Evolutionary conservation across 225 moss, liverwort and hornwort genomes (phyloP).

Genomic region (Marchantia paleacea): DNA sequence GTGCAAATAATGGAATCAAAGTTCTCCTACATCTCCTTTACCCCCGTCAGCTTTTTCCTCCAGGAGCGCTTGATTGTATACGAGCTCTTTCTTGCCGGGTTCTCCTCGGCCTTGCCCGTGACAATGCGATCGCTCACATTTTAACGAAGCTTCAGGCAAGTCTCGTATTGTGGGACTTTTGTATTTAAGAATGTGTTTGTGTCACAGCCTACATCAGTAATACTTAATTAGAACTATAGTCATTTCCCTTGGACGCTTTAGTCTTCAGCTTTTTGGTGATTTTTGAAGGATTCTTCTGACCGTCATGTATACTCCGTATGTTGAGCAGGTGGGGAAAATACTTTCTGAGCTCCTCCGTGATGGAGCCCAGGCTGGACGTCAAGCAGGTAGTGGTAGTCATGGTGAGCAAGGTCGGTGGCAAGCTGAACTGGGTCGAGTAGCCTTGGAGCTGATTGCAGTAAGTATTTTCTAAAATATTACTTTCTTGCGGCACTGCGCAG

Average conservation of each 20-base stretch:
- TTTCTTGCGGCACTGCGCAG: no score
- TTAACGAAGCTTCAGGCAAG: slow-evolving; percentile 94
- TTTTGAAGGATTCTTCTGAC: background rate
- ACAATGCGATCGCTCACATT: slow-evolving; percentile 95
- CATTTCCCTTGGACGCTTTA: background rate
- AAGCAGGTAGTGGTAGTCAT: slow-evolving; percentile 70
- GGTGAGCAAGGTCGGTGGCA: slow-evolving; percentile 99
- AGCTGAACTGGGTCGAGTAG: slow-evolving; percentile 94
- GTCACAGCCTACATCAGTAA: no score
- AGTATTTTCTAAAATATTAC: slow-evolving; percentile 4
- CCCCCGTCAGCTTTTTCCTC: slow-evolving; percentile 79
- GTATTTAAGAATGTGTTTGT: background rate
- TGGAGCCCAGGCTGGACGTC: slow-evolving; percentile 83
- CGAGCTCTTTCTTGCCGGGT: slow-evolving; percentile 94
- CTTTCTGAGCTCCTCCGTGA: slow-evolving; percentile 90
- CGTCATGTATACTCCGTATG: background rate
- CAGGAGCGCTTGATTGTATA: slow-evolving; percentile 84
- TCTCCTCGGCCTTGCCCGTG: slow-evolving; percentile 88
- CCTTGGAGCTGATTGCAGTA: slow-evolving; percentile 92
- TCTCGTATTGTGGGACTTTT: background rate
- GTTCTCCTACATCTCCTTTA: slow-evolving; percentile 90
- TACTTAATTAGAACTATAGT: no score
- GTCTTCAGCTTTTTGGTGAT: background rate
- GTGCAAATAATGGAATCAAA: slow-evolving; percentile 94
- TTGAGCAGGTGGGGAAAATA: slow-evolving; percentile 79